Evolutionary conservation across 768 basidiomycete species (phyloP), one percentile per base, ranked within the genome.

Genomic region (Tubosaeta sp.): DNA sequence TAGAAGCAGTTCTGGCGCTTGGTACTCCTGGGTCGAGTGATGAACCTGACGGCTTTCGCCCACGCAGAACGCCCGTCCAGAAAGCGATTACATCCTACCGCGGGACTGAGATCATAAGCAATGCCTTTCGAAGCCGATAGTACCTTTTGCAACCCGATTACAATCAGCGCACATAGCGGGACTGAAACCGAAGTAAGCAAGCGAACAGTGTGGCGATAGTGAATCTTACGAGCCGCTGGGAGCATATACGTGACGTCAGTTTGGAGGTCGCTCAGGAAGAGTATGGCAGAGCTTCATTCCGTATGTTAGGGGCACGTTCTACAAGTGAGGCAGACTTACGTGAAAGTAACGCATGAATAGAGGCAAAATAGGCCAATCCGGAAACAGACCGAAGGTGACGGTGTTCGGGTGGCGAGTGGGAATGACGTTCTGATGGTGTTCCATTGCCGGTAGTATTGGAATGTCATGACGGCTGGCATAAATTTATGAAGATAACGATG

Each of bases 71-170:
- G 7, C 34, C 40, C 8, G 47, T 59, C 72, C 73, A 77, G 14
- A 67, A 62, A 1, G 60, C 52, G 50, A 77, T 56, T 14, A 74
- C 51, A 49, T 76, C 76, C 76, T 80, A 11, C 22, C 22, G 21
- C 6, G 11, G 2, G 8, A 8, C 1, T 54, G 19, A 55, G 55
- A 18, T 50, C 11, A 47, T 14, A 27, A 44, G 36, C 6, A 14
- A 22, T 19, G 21, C 44, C 25, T 22, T 24, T 10, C 18, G 1
- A 29, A 34, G 42, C 44, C n/a, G 16, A 36, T 53, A n/a, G 39
- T 51, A 76, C 81, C 71, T 69, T 72, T 54, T 79, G 78, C 7
- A 72, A 66, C 27, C 75, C 80, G 58, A 83, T 79, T 6, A 81
- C 61, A 30, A 79, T 44, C 44, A 76, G 70, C 3, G 76, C 74